Evolutionary conservation across 2,329 filamentous ascomycete genomes (phyloP).

Genomic region (Trichoderma aggressivum): DNA sequence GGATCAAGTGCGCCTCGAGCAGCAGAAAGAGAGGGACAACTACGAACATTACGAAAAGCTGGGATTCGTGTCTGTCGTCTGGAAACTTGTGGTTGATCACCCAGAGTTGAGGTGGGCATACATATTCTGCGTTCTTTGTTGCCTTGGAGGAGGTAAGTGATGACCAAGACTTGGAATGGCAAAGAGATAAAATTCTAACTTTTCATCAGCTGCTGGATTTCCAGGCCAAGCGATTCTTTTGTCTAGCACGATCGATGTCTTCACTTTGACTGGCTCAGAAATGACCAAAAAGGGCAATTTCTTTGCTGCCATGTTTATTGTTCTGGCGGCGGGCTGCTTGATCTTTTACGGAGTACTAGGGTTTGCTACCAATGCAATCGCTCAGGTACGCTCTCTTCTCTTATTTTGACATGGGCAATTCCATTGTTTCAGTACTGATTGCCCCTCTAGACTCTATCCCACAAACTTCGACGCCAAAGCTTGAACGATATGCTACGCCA

Average conservation of each 20-base stretch:
- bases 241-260: conserved; percentile 41
- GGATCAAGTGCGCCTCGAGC: conserved; percentile 31
- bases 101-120: conserved; percentile 37
- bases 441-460: conserved; percentile 19
- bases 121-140: conserved; percentile 31
- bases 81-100: conserved; percentile 36
- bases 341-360: conserved; percentile 43
- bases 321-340: conserved; percentile 45
- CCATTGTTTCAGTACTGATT: not conserved
- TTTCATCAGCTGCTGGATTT: conserved; percentile 33
- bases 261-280: conserved; percentile 32
- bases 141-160: conserved; percentile 29
- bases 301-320: conserved; percentile 54
- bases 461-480: conserved; percentile 32
- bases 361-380: conserved; percentile 34
- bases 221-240: conserved; percentile 45
- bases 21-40: conserved; percentile 32
- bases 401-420: not conserved
- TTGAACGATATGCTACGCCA: conserved; percentile 36
- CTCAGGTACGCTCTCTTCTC: conserved; percentile 24
- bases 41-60: conserved; percentile 35
- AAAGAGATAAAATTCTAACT: not conserved
- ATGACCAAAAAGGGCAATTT: conserved; percentile 46
- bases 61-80: conserved; percentile 31
- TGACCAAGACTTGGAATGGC: not conserved